Conservation (phyloP, 805 yeast genomes). For the Yamadazyma philogaea region DNA sequence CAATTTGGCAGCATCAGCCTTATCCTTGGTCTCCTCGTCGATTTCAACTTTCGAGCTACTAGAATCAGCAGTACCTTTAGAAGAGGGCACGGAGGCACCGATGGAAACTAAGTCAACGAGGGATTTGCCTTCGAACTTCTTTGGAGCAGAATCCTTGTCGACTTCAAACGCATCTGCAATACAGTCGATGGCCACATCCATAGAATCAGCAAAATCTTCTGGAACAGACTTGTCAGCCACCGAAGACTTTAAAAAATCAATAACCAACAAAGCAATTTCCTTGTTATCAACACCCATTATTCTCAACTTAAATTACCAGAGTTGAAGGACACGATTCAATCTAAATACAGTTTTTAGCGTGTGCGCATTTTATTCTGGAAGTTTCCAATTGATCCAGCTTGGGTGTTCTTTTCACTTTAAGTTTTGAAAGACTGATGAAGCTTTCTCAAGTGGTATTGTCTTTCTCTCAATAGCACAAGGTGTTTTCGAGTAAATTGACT, state of each 20-base stretch:
- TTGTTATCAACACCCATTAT: conserved; percentile 50
- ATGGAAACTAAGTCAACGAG: conserved; percentile 44
- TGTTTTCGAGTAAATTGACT: conserved; percentile 23
- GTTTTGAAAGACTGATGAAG: conserved; percentile 2
- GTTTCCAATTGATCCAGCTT: too few relatives aligned
- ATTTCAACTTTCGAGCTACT: conserved; percentile 23
- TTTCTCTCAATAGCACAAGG: conserved; percentile 8
- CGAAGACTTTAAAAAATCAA: conserved; percentile 62
- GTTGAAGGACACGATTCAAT: background rate
- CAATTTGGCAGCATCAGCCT: conserved; percentile 80
- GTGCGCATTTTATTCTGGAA: conserved; percentile 8
- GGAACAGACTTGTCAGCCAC: conserved; percentile 60
- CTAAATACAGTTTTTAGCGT: background rate
- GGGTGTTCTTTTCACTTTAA: conserved; percentile 1
- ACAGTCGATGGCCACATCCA: conserved; percentile 93
- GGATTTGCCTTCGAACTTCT: conserved; percentile 36
- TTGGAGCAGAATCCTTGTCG: conserved; percentile 44
- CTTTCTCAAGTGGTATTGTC: conserved; percentile 7
- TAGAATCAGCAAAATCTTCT: conserved; percentile 80
- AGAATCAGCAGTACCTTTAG: conserved; percentile 3
- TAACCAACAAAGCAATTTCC: conserved; percentile 70
- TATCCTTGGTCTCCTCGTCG: conserved; percentile 54
- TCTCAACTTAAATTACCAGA: too few relatives aligned
- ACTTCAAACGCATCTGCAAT: conserved; percentile 82
- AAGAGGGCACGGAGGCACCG: conserved; percentile 9